These are phyloP conservation scores for Hanseniaspora valbyensis DNA, from an alignment of 805 yeast genomes.

Conservation along the genomic window DNA sequence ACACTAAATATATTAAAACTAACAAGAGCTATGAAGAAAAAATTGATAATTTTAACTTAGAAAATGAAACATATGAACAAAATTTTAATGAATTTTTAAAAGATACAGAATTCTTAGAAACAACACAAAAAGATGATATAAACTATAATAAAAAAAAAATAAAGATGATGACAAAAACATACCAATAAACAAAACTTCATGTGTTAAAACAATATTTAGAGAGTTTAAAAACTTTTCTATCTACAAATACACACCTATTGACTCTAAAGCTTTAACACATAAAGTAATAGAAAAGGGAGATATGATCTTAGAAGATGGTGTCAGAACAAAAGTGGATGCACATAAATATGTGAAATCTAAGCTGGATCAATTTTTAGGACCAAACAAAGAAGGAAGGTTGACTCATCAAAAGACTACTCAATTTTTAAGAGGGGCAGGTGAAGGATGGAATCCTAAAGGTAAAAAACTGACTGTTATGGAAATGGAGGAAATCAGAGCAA, in stretches of 20 bases:
- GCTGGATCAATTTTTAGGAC: background rate
- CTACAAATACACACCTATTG: conserved; percentile 8
- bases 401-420: background rate
- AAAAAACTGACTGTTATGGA: background rate
- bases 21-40: no score
- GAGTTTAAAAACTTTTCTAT: background rate
- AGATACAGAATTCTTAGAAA: conserved; percentile 8
- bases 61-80: background rate
- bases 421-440: background rate
- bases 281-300: background rate
- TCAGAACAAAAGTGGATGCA: background rate
- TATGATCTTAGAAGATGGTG: conserved; percentile 1
- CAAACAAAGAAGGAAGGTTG: background rate
- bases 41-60: background rate
- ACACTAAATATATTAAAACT: background rate
- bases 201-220: background rate
- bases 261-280: background rate
- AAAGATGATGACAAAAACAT: background rate
- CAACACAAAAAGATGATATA: conserved; percentile 10
- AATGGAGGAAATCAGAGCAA: conserved; percentile 2
- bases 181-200: background rate
- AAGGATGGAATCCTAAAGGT: background rate
- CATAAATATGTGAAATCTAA: background rate
- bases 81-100: background rate
- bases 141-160: background rate